Base-by-base conservation (phyloP, 257 asterid species). In the Thymus mandschuricus region DNA sequence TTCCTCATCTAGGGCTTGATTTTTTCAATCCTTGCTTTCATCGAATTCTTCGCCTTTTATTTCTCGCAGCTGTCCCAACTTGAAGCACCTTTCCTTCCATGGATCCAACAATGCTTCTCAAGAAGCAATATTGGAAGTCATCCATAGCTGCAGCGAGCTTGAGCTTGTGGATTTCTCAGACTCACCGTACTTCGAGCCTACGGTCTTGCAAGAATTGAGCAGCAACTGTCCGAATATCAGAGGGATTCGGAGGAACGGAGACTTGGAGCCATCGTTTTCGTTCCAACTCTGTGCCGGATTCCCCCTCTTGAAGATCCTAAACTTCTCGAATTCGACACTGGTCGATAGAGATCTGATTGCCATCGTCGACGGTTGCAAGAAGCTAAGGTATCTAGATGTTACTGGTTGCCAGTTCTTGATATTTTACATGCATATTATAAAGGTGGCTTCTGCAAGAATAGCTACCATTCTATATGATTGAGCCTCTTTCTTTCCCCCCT, bases 161-260 rank as follows among this genome's bases (percentile, higher is more conserved):
- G 90, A 85, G 76, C 80, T 85, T 9, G 79, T 83, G 2, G 90
- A 85, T 76, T 85, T 85, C 75, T 83, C 90, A 1, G 65, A 76
- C 61, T 78, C 83, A 3, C 88, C 90, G 15, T 85, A 83, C 69
- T 78, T 75, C 64, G 60, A 40, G 52, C 31, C 81, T 35, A 15
- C 33, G 34, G 57, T 79, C 51, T 57, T 85, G 60, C 77, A 50
- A 60, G 75, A 58, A 72, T 38, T 85, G 73, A 69, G 80, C 71
- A 9, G 30, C 55, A 57, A 38, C 62, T 85, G 86, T 60, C 86
- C 83, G 46, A 79, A 72, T 67, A 73, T 82, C 55, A 76, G 81
- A 67, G 86, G 90, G 69, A 78, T 85, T 9, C 76, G 88, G 71
- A 68, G 78, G 59, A 76, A 79, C 2, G 82, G 86, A 13, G 10